Conservation (phyloP, 192 early-diverging fungal species). For the Coemansia brasiliensis region DNA sequence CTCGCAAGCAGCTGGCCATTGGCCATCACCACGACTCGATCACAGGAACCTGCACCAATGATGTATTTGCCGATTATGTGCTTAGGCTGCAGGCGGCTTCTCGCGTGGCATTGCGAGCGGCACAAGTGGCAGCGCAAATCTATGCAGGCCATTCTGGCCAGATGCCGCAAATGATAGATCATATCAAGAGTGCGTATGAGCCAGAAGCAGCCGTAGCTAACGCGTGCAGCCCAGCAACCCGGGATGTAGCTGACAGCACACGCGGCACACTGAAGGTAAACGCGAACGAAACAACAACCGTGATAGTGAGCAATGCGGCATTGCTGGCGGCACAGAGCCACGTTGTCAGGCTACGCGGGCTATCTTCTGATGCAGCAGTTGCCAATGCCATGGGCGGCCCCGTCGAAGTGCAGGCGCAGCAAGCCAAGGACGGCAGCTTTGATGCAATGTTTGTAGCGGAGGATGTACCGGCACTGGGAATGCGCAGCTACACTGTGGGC, state of each 20-base stretch:
- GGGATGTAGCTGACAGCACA: neutral
- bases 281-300: neutral
- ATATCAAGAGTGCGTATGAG: neutral
- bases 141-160: neutral
- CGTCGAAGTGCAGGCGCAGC: slow-evolving; percentile 2
- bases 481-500: slow-evolving; percentile 19
- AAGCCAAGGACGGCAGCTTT: neutral
- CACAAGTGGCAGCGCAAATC: slow-evolving; percentile 4
- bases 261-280: slow-evolving; percentile 7
- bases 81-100: slow-evolving; percentile 19
- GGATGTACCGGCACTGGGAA: slow-evolving; percentile 23
- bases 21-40: slow-evolving; percentile 54
- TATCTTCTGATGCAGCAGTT: slow-evolving; percentile 1
- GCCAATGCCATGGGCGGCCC: slow-evolving; percentile 12
- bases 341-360: slow-evolving; percentile 33
- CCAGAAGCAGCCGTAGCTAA: neutral
- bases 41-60: slow-evolving; percentile 40
- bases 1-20: slow-evolving; percentile 50
- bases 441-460: slow-evolving; percentile 35
- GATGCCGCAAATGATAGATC: neutral
- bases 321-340: slow-evolving; percentile 21
- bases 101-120: slow-evolving; percentile 18
- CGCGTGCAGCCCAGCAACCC: slow-evolving; percentile 20
- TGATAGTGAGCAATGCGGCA: slow-evolving; percentile 32
- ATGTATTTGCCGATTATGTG: slow-evolving; percentile 28